Evolutionary conservation across 306 rosid species (phyloP), one percentile per base, ranked within the genome.

Genomic region (Sesbania bispinosa): DNA sequence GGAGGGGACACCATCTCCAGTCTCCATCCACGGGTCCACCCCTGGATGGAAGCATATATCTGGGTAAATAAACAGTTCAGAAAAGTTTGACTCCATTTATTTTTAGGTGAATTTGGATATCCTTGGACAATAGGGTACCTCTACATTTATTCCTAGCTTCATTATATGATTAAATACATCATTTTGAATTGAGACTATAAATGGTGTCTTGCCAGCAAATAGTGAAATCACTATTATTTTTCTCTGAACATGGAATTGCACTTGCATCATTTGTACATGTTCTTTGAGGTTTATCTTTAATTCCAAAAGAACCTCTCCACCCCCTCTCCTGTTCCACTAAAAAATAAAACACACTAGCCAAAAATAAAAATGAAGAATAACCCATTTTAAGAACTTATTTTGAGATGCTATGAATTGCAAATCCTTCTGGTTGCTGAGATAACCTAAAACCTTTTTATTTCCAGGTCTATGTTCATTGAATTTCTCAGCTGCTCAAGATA

Each of bases 391-490:
- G 18, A 7, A 15, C 52, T 51, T 45, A 36, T 46, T 41, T 15
- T 76, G 69, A 76, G 55, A 27, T 67, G 15, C 47, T 67, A 47
- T 59, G 52, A 16, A 27, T 68, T 48, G 53, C 58, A 27, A 9
- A 41, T 14, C 46, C 62, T 38, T 69, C 30, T 26, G 57, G 52
- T 29, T 51, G 2, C n/a, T 51, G 42, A 59, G 76, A 74, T 42
- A 73, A 68, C 48, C 38, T 42, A 20, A 48, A 41, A 9, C 51
- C 62, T 6, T 60, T 60, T 68, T 61, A 42, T 67, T 70, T 80
- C 63, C 93, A 88, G 90, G 94, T 42, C 83, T 41, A 3, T 77
- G 86, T 69, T 61, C 81, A 15, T 75, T 88, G 55, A 84, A 85
- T 13, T 80, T 88, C 68, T 77, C 90, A 27, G 81, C 62, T 21